Evolutionary conservation across 2,329 filamentous ascomycete species (phyloP).

Genomic region (Paraconiothyrium sp.): DNA sequence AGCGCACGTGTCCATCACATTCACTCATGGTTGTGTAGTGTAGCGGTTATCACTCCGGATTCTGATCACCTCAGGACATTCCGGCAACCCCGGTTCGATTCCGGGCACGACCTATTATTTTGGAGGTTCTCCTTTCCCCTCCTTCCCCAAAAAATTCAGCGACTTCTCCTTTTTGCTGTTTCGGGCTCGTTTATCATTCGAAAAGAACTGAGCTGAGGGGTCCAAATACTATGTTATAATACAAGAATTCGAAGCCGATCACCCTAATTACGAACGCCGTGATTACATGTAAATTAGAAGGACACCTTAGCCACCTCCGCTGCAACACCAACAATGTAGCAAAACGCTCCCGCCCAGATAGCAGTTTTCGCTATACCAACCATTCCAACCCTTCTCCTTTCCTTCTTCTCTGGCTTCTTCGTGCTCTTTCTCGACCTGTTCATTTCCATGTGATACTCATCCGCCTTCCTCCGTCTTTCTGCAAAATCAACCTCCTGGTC

Average conservation of each 20-base stretch:
- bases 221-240: neutral
- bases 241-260: neutral
- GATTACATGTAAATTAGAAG: neutral
- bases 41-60: conserved; percentile 15
- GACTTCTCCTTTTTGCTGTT: neutral
- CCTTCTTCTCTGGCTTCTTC: neutral
- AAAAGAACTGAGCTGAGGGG: neutral
- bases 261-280: neutral
- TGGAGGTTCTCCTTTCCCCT: no score
- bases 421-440: neutral
- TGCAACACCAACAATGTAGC: conserved; percentile 45
- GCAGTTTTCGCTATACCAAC: conserved; percentile 41
- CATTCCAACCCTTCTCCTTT: conserved; percentile 23
- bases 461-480: conserved; percentile 34
- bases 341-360: conserved; percentile 39
- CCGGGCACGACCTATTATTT: conserved; percentile 9
- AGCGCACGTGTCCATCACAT: neutral
- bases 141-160: no score
- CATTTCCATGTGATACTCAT: conserved; percentile 13
- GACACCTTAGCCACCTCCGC: conserved; percentile 29
- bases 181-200: neutral
- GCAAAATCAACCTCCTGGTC: conserved; percentile 36
- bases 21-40: conserved; percentile 13
- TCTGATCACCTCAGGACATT: conserved; percentile 12
- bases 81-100: conserved; percentile 15